Conservation (phyloP, 2,329 filamentous ascomycete genomes). For the Fusarium tuaranense region DNA sequence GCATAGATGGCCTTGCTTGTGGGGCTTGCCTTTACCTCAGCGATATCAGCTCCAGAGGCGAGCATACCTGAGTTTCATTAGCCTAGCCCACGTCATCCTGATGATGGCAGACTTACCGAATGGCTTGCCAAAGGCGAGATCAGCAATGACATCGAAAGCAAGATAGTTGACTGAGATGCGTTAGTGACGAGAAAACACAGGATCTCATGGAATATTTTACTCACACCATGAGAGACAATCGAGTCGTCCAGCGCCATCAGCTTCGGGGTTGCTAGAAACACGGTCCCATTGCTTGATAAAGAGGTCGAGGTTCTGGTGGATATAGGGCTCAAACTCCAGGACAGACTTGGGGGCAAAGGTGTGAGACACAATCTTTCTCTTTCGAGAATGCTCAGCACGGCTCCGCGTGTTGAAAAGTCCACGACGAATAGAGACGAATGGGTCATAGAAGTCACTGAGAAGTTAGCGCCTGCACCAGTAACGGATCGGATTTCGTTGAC, state of each 20-base stretch:
- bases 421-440: conserved; percentile 87
- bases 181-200: neutral
- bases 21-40: conserved; percentile 75
- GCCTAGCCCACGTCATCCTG: rapidly evolving
- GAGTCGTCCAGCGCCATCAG: conserved; percentile 67
- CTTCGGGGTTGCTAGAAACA: conserved; percentile 67
- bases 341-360: conserved; percentile 90
- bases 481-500: conserved; percentile 21
- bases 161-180: conserved; percentile 56
- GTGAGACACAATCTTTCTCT: conserved; percentile 89
- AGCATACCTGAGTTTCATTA: conserved; percentile 68
- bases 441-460: conserved; percentile 84
- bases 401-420: conserved; percentile 92
- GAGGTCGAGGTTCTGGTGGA: conserved; percentile 81
- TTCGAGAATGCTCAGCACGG: conserved; percentile 83
- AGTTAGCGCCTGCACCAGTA: neutral
- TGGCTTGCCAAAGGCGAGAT: conserved; percentile 64
- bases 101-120: conserved; percentile 48
- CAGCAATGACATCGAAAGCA: conserved; percentile 63
- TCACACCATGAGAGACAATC: conserved; percentile 81
- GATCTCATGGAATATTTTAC: neutral
- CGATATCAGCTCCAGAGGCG: conserved; percentile 77
- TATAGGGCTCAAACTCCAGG: conserved; percentile 88
- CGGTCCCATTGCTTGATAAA: conserved; percentile 80
- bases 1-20: conserved; percentile 74